A percentile compares a stretch with the other conserved stretches of the same genome.
Conservation (phyloP, 1,284 basidiomycete species). For the Boletus smithii region DNA sequence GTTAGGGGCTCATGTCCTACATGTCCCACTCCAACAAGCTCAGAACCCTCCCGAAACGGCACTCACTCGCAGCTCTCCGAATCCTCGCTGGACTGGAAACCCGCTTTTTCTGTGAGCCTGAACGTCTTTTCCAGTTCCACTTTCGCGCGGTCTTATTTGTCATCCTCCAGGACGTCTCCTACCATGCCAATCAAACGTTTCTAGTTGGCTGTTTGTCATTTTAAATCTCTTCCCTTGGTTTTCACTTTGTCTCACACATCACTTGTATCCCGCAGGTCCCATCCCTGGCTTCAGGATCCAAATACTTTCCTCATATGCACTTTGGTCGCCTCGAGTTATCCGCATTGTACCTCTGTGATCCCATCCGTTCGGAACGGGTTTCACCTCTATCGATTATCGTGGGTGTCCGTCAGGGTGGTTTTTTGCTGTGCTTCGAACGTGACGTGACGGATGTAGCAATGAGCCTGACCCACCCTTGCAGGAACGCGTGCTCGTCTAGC, state of each 20-base stretch:
- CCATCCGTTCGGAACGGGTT: conserved; percentile 2
- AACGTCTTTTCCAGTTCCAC: background rate
- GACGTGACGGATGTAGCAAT: background rate
- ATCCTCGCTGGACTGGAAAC: background rate
- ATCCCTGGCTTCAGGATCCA: conserved; percentile 7
- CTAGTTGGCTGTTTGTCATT: conserved; percentile 18
- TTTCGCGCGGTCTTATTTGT: background rate
- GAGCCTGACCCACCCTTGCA: background rate
- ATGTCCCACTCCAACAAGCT: conserved; percentile 1
- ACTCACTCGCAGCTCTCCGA: background rate
- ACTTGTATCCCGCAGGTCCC: conserved; percentile 3
- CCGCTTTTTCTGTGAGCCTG: background rate
- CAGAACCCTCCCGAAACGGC: too few relatives aligned
- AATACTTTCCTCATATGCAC: conserved; percentile 2
- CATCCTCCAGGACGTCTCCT: background rate
- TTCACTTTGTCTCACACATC: conserved; percentile 11
- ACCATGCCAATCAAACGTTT: conserved; percentile 27
- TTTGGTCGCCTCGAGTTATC: conserved; percentile 21
- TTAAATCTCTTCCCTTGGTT: conserved; percentile 5
- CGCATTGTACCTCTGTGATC: conserved; percentile 13
- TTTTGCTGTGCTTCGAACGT: background rate
- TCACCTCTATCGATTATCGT: conserved; percentile 8
- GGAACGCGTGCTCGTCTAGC: background rate
- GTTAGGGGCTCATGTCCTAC: background rate
- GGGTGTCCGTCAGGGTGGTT: background rate